phyloP scores from a whole-genome alignment of 345 rosid species.

The Microcos paniculata region DNA sequence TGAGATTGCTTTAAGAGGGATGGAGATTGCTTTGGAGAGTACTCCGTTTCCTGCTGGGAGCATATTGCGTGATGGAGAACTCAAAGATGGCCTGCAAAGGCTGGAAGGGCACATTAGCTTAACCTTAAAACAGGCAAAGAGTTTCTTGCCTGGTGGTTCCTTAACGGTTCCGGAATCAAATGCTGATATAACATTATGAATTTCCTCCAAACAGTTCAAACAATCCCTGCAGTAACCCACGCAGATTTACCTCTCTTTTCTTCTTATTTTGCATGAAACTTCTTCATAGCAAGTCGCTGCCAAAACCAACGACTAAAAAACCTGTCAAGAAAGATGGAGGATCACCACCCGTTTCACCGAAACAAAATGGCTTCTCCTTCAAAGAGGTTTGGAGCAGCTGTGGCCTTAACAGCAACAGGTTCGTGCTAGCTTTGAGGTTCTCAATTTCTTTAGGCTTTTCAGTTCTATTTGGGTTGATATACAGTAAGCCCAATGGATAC shows the following conservation, averaged over 20 bases:
- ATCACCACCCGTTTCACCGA: conserved; percentile 7
- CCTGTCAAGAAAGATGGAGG: conserved; percentile 18
- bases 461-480: conserved; percentile 56
- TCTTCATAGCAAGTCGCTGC: too few species aligned
- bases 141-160: conserved; percentile 28
- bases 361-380: too few species aligned
- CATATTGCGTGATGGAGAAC: conserved; percentile 34
- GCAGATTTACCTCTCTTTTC: conserved; percentile 62
- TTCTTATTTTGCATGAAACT: too few species aligned
- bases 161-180: too few species aligned
- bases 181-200: conserved; percentile 27
- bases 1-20: too few species aligned
- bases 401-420: conserved; percentile 32
- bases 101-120: conserved; percentile 45
- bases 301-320: too few species aligned
- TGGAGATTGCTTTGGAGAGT: too few species aligned
- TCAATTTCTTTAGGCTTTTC: conserved; percentile 73
- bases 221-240: conserved; percentile 41
- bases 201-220: conserved; percentile 47
- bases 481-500: conserved; percentile 64
- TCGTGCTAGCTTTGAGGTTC: conserved; percentile 60
- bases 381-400: too few species aligned
- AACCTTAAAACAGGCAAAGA: conserved; percentile 39
- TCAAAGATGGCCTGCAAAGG: conserved; percentile 35
- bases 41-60: conserved; percentile 34